phyloP scores from a whole-genome alignment of 2,329 filamentous ascomycete species.

The Aspergillus viridinutans region DNA sequence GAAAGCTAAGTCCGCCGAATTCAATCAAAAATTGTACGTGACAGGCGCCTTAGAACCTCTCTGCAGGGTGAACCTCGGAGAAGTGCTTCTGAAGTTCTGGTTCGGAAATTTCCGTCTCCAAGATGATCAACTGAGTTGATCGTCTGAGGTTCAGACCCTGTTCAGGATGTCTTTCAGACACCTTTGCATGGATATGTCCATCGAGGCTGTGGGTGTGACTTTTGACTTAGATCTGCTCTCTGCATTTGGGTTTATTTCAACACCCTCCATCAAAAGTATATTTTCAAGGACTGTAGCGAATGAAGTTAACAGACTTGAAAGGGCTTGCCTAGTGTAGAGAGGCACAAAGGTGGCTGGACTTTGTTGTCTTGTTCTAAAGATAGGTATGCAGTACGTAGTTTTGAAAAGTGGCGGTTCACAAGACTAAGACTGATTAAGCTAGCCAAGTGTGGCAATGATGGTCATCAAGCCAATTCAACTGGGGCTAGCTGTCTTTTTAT shows the following conservation, averaged over 20 bases:
- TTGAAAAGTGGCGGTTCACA: not conserved
- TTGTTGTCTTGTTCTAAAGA: not conserved
- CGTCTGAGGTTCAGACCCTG: not conserved
- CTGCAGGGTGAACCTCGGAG: not conserved
- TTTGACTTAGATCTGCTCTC: not conserved
- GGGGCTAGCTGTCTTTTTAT: not conserved
- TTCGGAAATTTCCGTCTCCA: not conserved
- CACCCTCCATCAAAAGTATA: not conserved
- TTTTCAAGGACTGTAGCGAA: not conserved
- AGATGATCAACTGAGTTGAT: not conserved
- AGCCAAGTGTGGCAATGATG: conserved; percentile 9
- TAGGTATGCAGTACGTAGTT: not conserved
- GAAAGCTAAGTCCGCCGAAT: not conserved
- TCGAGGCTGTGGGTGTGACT: not conserved
- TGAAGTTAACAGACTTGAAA: not conserved
- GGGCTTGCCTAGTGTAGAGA: not conserved
- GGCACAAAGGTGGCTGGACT: not conserved
- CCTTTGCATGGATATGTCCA: not conserved
- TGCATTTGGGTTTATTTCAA: not conserved
- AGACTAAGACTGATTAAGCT: not conserved
- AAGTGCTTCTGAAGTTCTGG: not conserved
- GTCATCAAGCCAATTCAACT: not conserved
- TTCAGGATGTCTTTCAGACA: not conserved
- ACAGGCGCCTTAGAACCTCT: no score
- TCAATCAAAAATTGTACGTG: not conserved